Base-by-base conservation (phyloP, 306 rosid genomes). In the Castanea mollissima region DNA sequence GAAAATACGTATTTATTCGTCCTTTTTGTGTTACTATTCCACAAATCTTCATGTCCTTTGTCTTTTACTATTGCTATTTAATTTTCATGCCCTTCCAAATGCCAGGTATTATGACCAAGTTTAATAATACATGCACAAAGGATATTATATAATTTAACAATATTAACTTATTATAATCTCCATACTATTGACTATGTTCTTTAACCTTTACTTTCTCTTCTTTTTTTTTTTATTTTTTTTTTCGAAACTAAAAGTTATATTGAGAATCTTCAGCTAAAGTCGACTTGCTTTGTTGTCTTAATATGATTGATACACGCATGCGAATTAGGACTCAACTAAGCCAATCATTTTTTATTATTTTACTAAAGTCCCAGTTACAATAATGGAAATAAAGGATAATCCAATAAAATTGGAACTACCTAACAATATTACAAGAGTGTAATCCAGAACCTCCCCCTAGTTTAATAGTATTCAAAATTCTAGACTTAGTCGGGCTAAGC, bases 31-130 rank as follows among this genome's bases (percentile, higher is more conserved):
- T 73, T 41, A 54, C 64, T 57, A 23, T 69, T 63, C 57, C 23
- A 58, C 75, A 72, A 80, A 85, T 73, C 87, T 80, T 79, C 83
- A 78, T 57, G 46, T 81, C 75, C 29, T 59, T 79, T 80, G 81
- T 84, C 85, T 44, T 34, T 27, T 46, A 72, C 13, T 19, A 20
- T 51, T 1, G 54, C 68, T 83, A 79, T 64, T 77, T 79, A 85
- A 38, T 73, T 55, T 73, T 57, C 81, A 76, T 80, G 82, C 85
- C 89, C 83, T 85, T 85, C 89, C 87, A 85, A 68, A 76, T 87
- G 83, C 75, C 83, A 81, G 87, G 67, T 23, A 14, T 34, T 74
- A 65, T 73, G 80, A 78, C 32, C 73, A 55, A 73, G 58, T 80
- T 71, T 74, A 82, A 84, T 76, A 81, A 86, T 71, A 64, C 81